These are phyloP conservation scores for Wickerhamiella occidentalis DNA, from an alignment of 805 yeast species.

Conservation along the genomic window DNA sequence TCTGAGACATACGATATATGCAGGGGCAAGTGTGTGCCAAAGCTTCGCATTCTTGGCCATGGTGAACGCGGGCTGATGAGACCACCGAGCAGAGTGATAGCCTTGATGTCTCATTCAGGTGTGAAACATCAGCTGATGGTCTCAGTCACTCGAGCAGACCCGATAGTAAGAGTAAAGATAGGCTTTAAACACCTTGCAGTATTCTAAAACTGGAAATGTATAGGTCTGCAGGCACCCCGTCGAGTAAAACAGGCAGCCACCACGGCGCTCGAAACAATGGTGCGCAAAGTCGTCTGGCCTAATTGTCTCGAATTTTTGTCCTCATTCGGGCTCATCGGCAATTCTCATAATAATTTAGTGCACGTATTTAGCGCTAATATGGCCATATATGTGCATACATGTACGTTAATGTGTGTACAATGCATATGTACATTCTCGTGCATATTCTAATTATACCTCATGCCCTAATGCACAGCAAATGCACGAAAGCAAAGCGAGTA, in stretches of 20 bases:
- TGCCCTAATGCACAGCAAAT: too few species aligned
- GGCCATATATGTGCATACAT: not conserved
- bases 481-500: too few species aligned
- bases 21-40: not conserved
- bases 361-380: not conserved
- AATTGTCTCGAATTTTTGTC: too few species aligned
- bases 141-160: not conserved
- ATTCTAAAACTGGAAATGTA: not conserved
- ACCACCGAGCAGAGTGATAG: not conserved
- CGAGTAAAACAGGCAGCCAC: not conserved
- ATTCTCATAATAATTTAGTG: too few species aligned
- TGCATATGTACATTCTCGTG: too few species aligned
- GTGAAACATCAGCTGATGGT: not conserved
- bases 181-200: not conserved
- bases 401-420: too few species aligned
- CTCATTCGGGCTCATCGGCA: too few species aligned
- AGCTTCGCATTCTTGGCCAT: too few species aligned
- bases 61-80: too few species aligned
- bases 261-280: too few species aligned
- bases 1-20: not conserved
- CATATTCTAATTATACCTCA: not conserved
- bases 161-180: not conserved
- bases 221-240: not conserved
- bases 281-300: too few species aligned
- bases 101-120: not conserved